Percentiles rank a stretch among this genome's conserved stretches.
Evolutionary conservation across 1,284 basidiomycete genomes (phyloP).

Genomic region (Dichomitus squalens): DNA sequence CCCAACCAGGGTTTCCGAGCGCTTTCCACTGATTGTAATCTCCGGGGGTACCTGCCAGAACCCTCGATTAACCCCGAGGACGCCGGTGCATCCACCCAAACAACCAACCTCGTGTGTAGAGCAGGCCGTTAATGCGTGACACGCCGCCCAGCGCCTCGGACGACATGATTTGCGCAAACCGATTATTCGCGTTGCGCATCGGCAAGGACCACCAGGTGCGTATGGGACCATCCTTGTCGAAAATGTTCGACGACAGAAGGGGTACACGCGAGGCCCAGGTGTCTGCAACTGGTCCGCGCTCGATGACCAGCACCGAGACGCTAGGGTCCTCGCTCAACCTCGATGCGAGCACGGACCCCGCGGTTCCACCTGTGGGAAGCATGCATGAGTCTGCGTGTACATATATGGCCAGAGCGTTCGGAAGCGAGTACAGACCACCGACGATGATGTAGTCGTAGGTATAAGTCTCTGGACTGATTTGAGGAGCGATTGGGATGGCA

Average conservation of each 20-base stretch:
- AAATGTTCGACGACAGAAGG: conserved; percentile 34
- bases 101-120: conserved; percentile 37
- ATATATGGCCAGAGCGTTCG: background rate
- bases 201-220: conserved; percentile 28
- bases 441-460: conserved; percentile 29
- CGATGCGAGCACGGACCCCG: conserved; percentile 39
- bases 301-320: conserved; percentile 35
- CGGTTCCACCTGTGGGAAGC: conserved; percentile 32
- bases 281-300: conserved; percentile 36
- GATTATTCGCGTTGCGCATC: conserved; percentile 25
- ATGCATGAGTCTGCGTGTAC: background rate
- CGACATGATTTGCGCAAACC: conserved; percentile 33
- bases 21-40: conserved; percentile 43
- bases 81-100: no score
- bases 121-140: conserved; percentile 44
- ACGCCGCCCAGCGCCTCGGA: conserved; percentile 46
- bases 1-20: conserved; percentile 39
- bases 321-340: conserved; percentile 33
- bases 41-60: conserved; percentile 27
- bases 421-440: conserved; percentile 15
- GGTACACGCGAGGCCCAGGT: conserved; percentile 39
- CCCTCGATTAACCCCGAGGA: background rate
- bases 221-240: conserved; percentile 15
- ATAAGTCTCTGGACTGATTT: background rate
- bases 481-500: no score